Evolutionary conservation across 345 rosid genomes (phyloP), one percentile per base, ranked within the genome.

Genomic region (Lepidium didymum): DNA sequence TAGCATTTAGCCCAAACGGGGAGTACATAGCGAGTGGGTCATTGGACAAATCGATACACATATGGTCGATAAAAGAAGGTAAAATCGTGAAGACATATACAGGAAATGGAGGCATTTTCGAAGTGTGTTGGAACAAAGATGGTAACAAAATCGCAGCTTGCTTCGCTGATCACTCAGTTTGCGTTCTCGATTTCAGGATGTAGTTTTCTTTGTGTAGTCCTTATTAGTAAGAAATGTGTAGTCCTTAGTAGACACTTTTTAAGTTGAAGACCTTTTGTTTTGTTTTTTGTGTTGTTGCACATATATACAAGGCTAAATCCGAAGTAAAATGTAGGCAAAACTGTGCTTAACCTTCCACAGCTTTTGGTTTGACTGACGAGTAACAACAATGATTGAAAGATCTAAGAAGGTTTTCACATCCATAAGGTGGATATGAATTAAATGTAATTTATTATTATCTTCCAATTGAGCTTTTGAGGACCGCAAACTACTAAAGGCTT

Each of bases 1-100:
- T 95, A 29, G 99, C 99, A 64, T 95, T 95, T 80, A 91, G 99
- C 77, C 99, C 99, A 34, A 91, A 89, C 38, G 97, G 98, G 11
- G 97, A 95, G 78, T 95, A 81, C 77, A 77, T 95, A 62, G 99
- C 96, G 9, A 91, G 96, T 55, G 99, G 99, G 35, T 95, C 99
- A 8, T 79, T 89, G 15, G 99, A 94, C 81, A 87, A 55, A 72
- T 89, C 96, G 51, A 84, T 94, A 50, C 95, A 86, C 74, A 75
- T 94, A 38, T 94, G 99, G 99, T 94, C 99, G 7, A 62, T 91
- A 50, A 95, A 89, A 78, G 97, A 95, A 69, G 86, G 87, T 25
- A 95, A 86, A 83, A 82, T 95, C 3, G 87, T 91, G 47, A 91
- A 86, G 80, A 89, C 97, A n/a, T 91, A 86, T 68, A 78, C 89